Conservation (phyloP, 345 rosid species). For the Psidium guajava region DNA sequence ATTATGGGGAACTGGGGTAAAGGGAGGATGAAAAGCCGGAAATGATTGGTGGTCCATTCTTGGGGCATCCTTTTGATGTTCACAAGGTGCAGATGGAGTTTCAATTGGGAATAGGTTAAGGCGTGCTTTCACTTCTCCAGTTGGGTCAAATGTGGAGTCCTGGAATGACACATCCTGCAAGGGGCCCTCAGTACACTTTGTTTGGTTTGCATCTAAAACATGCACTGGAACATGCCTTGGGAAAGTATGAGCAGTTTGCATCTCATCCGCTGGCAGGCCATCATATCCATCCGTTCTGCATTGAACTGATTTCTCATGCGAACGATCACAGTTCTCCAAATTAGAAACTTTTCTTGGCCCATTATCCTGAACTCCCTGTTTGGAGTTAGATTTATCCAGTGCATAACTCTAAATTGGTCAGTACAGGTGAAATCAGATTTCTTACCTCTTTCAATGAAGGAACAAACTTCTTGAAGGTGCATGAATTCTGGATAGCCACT, state of each 20-base stretch:
- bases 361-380: conserved; percentile 36
- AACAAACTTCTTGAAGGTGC: conserved; percentile 50
- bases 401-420: neutral
- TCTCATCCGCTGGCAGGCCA: conserved; percentile 23
- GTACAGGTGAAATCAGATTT: neutral
- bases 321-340: conserved; percentile 22
- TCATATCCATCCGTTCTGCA: conserved; percentile 16
- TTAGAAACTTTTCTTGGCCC: conserved; percentile 34
- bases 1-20: conserved; percentile 26
- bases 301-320: conserved; percentile 21
- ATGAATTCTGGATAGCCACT: conserved; percentile 19
- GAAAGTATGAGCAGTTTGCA: conserved; percentile 43
- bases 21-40: conserved; percentile 47
- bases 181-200: conserved; percentile 32
- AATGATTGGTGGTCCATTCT: conserved; percentile 33
- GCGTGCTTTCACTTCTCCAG: conserved; percentile 33
- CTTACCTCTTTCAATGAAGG: conserved; percentile 38
- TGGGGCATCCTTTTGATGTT: conserved; percentile 26
- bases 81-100: conserved; percentile 45
- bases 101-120: conserved; percentile 27
- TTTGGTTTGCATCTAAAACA: conserved; percentile 42
- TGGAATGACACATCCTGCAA: conserved; percentile 36
- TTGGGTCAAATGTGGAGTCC: conserved; percentile 2
- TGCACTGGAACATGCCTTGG: conserved; percentile 66
- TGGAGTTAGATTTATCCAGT: conserved; percentile 20